phyloP scores from a whole-genome alignment of 257 asterid species.

The Solanum bulbocastanum region DNA sequence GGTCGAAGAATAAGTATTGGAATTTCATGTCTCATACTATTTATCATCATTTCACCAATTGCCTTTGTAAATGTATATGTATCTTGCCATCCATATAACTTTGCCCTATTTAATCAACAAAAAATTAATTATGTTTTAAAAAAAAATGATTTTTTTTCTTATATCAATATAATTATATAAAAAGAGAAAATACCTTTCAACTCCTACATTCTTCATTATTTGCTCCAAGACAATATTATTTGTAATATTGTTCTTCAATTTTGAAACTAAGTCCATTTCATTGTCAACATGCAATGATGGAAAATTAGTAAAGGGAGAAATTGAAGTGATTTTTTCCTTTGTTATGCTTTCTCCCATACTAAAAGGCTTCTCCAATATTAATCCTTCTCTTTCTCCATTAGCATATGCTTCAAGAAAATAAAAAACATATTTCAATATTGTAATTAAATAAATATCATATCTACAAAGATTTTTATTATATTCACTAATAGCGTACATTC shows the following conservation, averaged over 20 bases:
- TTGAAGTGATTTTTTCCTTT: neutral
- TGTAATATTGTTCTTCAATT: neutral
- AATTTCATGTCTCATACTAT: constrained; percentile 31
- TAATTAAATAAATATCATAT: neutral
- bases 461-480: neutral
- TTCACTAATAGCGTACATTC: neutral
- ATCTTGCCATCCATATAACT: constrained; percentile 26
- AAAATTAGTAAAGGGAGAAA: neutral
- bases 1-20: constrained; percentile 44
- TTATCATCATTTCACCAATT: constrained; percentile 42
- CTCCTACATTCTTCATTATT: neutral
- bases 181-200: neutral
- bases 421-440: neutral
- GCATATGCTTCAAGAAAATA: neutral
- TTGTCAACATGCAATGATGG: neutral
- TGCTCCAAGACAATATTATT: neutral
- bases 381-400: neutral
- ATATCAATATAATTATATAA: no score
- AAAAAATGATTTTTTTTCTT: neutral
- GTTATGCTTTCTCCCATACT: neutral
- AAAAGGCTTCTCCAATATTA: neutral
- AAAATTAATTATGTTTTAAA: neutral
- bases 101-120: constrained; percentile 13
- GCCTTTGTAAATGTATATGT: constrained; percentile 40
- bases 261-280: neutral